Conservation (phyloP, 1,284 basidiomycete species). For the Rhodotorula sp. region DNA sequence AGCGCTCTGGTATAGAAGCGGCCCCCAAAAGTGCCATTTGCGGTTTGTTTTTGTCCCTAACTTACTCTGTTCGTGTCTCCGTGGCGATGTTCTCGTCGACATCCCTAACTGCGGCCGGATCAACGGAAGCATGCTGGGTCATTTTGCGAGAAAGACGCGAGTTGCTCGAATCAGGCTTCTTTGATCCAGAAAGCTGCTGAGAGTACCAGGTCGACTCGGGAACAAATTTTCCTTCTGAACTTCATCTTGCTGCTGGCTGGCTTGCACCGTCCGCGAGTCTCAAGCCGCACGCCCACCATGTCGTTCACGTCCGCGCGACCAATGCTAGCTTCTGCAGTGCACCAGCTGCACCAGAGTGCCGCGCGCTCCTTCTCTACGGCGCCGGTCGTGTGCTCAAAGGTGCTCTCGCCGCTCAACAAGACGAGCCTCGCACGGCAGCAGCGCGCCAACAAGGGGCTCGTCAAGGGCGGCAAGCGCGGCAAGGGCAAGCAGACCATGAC, state of each 20-base stretch:
- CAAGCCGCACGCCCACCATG: not conserved
- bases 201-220: too few species aligned
- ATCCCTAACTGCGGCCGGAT: too few species aligned
- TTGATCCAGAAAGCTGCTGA: too few species aligned
- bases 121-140: too few species aligned
- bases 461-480: slow-evolving; percentile 16
- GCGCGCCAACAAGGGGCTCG: slow-evolving; percentile 24
- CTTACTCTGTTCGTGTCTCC: too few species aligned
- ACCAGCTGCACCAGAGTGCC: not conserved
- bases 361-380: slow-evolving; percentile 12
- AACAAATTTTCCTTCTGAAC: not conserved
- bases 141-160: too few species aligned
- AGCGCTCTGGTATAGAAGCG: too few species aligned
- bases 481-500: slow-evolving; percentile 23
- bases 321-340: not conserved
- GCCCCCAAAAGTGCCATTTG: too few species aligned
- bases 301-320: slow-evolving; percentile 12
- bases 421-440: slow-evolving; percentile 29
- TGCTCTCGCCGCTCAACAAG: slow-evolving; percentile 39
- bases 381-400: slow-evolving; percentile 7
- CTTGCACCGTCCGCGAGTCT: not conserved
- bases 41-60: too few species aligned
- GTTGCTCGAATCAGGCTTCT: too few species aligned
- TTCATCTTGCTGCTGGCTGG: not conserved
- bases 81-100: too few species aligned